A percentile compares a stretch with the other conserved stretches of the same genome.
Evolutionary conservation across 345 rosid genomes (phyloP).

Genomic region (Eucalyptus sp.): DNA sequence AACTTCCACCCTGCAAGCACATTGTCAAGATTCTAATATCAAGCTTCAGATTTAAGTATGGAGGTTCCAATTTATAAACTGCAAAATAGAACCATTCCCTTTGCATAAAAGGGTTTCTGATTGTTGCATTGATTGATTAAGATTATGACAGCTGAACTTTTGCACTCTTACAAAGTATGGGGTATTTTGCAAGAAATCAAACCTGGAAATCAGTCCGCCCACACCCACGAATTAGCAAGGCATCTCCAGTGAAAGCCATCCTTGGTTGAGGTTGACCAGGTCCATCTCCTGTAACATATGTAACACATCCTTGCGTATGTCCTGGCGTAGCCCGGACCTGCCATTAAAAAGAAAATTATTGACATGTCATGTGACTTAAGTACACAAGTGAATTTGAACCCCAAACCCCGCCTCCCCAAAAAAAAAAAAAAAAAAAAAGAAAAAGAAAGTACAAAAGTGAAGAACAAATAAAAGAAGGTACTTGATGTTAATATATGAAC

Average conservation of each 20-base stretch:
- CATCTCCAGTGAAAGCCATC: slow-evolving; percentile 97
- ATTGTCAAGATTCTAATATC: not conserved
- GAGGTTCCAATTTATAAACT: not conserved
- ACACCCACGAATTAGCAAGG: slow-evolving; percentile 82
- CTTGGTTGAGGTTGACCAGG: slow-evolving; percentile 75
- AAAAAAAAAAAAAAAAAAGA: too few relatives aligned
- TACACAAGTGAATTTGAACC: not conserved
- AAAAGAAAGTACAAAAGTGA: not conserved
- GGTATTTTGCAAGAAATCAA: not conserved
- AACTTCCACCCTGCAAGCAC: slow-evolving; percentile 66
- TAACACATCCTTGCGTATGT: slow-evolving; percentile 85
- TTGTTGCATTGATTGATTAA: not conserved
- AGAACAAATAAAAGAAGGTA: not conserved
- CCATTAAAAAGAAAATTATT: not conserved
- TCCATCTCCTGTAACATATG: slow-evolving; percentile 87
- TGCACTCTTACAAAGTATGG: not conserved
- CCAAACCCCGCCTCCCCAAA: too few relatives aligned
- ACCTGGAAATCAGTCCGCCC: slow-evolving; percentile 99
- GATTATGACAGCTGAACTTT: not conserved
- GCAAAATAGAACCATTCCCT: not conserved
- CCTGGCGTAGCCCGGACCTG: slow-evolving; percentile 94
- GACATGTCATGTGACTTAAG: not conserved
- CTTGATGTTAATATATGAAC: not conserved
- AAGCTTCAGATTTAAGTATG: not conserved
- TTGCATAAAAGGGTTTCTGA: not conserved